These are phyloP conservation scores for Agaricus blazei DNA, from an alignment of 768 basidiomycete species.

Conservation along the genomic window DNA sequence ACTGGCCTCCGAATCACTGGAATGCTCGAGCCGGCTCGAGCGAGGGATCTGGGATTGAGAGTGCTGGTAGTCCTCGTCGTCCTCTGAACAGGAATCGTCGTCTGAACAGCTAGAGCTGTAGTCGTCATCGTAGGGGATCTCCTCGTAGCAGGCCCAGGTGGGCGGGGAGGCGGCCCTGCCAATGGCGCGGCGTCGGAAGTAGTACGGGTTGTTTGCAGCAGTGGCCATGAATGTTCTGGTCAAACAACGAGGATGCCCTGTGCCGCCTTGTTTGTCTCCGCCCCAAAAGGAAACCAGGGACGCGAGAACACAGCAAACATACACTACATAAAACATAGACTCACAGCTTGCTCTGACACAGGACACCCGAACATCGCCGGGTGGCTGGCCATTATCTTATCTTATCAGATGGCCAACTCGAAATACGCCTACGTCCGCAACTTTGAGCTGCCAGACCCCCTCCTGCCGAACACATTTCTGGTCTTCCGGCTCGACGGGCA, in stretches of 20 bases:
- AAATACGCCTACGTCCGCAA: conserved; percentile 86
- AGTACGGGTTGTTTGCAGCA: conserved; percentile 33
- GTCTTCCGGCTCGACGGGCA: conserved; percentile 90
- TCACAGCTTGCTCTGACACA: too few relatives aligned
- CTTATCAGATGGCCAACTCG: conserved; percentile 76
- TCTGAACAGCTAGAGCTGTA: conserved; percentile 56
- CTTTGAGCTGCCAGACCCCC: conserved; percentile 84
- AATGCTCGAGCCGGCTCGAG: background rate
- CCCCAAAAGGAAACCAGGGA: background rate
- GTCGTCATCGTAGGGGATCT: conserved; percentile 70
- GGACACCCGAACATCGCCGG: too few relatives aligned
- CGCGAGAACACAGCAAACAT: too few relatives aligned
- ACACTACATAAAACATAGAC: too few relatives aligned
- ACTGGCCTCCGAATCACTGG: conserved; percentile 14
- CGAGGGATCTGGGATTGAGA: background rate
- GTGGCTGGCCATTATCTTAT: background rate
- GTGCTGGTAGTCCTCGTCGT: conserved; percentile 56
- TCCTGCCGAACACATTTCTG: conserved; percentile 81
- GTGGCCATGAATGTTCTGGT: conserved; percentile 28
- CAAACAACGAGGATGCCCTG: conserved; percentile 10
- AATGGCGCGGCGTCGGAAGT: conserved; percentile 68
- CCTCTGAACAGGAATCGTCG: conserved; percentile 58
- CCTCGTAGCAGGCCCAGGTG: conserved; percentile 89
- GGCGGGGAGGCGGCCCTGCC: conserved; percentile 81
- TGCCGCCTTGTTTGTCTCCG: conserved; percentile 1